Base-by-base conservation (phyloP, 768 basidiomycete genomes). In the Suillus sp. region DNA sequence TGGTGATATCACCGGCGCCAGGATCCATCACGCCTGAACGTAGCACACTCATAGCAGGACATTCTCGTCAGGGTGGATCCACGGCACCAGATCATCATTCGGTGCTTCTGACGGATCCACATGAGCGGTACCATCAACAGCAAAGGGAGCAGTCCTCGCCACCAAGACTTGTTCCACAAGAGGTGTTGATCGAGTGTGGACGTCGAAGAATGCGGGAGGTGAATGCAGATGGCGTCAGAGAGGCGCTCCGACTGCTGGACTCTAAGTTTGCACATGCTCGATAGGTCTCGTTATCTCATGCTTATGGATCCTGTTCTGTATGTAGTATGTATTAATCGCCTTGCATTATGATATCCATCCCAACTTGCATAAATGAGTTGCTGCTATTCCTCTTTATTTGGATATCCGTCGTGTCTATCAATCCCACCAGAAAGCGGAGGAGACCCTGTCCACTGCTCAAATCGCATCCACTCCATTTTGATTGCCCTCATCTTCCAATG, bases 161-260 rank as follows among this genome's bases (percentile, higher is more conserved):
- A 5, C 83, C 83, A 4, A 80, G 75, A 55, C 77, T 88, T 34
- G 85, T 85, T 4, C 86, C 87, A 3, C 83, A 89, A 64, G 87
- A 89, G 48, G 78, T 88, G 8, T 74, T 87, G 45, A 73, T 87
- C 43, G 81, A 82, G 64, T 90, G 89, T 71, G 87, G 88, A n/a
- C 83, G 81, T 58, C 80, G 83, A 63, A 78, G 72, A 54, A 73
- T 91, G 53, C 84, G 85, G 27, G 86, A 90, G 71, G 93, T 94
- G 16, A 84, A 85, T 64, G 79, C 86, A 20, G 89, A 90, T 62
- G 90, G 86, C 20, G 89, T 95, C 34, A 84, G 80, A 59, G 89
- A 92, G 66, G 92, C 92, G 7, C 75, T 94, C 27, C 86, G 88
- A 63, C 73, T 94, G 30, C 80, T 95, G 42, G 92, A 95, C 70